Evolutionary conservation across 306 rosid genomes (phyloP).

Genomic region (Carpinus fangiana): DNA sequence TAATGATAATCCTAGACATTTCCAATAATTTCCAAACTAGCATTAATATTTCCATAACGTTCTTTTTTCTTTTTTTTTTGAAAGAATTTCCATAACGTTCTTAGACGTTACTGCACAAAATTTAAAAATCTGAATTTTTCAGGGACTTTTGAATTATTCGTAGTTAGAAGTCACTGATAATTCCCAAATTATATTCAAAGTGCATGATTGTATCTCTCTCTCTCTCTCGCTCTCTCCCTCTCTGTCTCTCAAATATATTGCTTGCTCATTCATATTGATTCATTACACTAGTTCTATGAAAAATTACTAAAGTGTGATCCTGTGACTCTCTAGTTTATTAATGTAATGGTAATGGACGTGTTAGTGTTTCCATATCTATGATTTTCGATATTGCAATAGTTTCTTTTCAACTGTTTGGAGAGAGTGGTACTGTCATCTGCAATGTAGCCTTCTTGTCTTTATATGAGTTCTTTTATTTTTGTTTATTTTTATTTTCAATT

Average conservation of each 20-base stretch:
- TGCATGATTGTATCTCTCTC: background rate
- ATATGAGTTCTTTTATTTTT: background rate
- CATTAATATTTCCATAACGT: background rate
- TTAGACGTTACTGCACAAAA: background rate
- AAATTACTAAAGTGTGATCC: background rate
- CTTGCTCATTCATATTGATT: background rate
- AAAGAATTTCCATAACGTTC: background rate
- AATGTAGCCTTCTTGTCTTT: background rate
- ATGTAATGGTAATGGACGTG: background rate
- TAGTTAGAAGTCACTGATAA: background rate
- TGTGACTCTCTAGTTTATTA: too few relatives aligned
- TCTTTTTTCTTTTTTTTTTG: background rate
- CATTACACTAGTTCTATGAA: background rate
- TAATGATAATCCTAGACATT: background rate
- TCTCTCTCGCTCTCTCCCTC: background rate
- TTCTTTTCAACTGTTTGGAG: background rate
- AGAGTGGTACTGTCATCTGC: background rate
- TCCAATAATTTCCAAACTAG: too few relatives aligned
- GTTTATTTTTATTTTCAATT: too few relatives aligned
- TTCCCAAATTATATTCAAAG: background rate
- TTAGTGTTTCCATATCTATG: background rate
- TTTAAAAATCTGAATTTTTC: background rate
- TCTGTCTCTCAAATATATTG: background rate
- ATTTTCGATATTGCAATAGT: background rate
- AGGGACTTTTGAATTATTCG: background rate